These are phyloP conservation scores for Talaromyces islandicus DNA, from an alignment of 2,329 filamentous ascomycete species.

Conservation along the genomic window DNA sequence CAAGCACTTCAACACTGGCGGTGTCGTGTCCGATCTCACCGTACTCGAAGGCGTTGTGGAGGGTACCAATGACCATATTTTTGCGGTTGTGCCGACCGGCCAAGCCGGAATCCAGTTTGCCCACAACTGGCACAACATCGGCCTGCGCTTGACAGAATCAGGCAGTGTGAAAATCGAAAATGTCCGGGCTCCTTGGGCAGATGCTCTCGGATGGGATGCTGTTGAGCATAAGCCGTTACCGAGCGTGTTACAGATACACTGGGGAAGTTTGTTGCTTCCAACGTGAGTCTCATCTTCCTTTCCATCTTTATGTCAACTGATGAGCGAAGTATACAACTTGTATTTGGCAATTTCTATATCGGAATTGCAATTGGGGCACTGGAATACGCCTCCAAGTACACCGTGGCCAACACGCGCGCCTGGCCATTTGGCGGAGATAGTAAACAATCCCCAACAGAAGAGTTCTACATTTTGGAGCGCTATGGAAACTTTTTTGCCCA, in stretches of 20 bases:
- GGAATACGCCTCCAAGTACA: constrained; percentile 52
- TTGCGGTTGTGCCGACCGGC: constrained; percentile 53
- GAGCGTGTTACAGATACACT: constrained; percentile 47
- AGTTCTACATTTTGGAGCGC: constrained; percentile 60
- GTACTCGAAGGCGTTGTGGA: constrained; percentile 59
- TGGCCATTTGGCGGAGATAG: constrained; percentile 62
- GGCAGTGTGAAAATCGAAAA: constrained; percentile 57
- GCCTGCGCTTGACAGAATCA: constrained; percentile 58
- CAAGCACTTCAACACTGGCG: constrained; percentile 64
- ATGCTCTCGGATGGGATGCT: constrained; percentile 57
- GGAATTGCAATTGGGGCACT: constrained; percentile 58
- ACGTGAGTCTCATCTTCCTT: constrained; percentile 33
- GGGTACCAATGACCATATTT: constrained; percentile 56
- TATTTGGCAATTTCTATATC: constrained; percentile 62
- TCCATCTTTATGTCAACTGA: background rate
- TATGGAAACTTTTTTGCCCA: constrained; percentile 62
- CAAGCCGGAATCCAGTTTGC: constrained; percentile 51
- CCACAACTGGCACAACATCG: constrained; percentile 61
- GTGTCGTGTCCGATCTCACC: constrained; percentile 60
- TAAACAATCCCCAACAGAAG: constrained; percentile 54
- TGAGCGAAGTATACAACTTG: constrained; percentile 52
- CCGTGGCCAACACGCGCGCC: constrained; percentile 49
- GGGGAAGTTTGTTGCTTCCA: constrained; percentile 54
- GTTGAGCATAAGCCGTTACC: constrained; percentile 30
- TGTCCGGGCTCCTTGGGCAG: constrained; percentile 52